Base-by-base conservation (phyloP, 2,329 filamentous ascomycete genomes). In the Ophiostoma sp. region DNA sequence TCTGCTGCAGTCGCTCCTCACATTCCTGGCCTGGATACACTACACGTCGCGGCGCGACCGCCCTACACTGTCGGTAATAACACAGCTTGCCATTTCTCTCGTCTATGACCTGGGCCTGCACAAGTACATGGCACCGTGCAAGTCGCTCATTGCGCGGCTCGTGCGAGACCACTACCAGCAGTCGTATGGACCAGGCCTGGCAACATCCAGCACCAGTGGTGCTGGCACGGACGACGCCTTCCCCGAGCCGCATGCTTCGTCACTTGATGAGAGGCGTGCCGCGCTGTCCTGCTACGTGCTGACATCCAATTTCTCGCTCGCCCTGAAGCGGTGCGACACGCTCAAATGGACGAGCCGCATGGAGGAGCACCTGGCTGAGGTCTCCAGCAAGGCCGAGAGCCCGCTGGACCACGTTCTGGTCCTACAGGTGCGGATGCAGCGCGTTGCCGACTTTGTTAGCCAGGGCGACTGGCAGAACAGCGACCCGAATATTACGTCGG, bases 261-360 rank as follows among this genome's bases (percentile, higher is more conserved):
- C 60, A 1, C 42, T 81, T 69, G 83, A 85, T 69, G 82, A 84
- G 64, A 77, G 81, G 4, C 78, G 84, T 67, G 80, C 81, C 2
- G 75, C 81, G 0, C 73, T 86, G 14, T 79, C 79, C 0, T 78
- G 81, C 36, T 86, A 81, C 74, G 77, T 78, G 16, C 69, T 81
- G 12, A 78, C 76, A 64, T 78, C 77, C 36, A 66, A 55, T 2
- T 40, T 62, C 2, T 55, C 70, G 4, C n/a, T 69, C 4, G 70
- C 72, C 6, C 76, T 84, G 14, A 80, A 80, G 38, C 80, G 81
- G 63, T 78, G 81, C 65, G 84, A 87, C 66, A 73, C 80, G 1
- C 76, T 88, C 65, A 79, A 77, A 2, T 89, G 86, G 86, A 87
- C 82, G 0, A 72, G 81, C 1, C 81, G 86, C 66, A 82, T 89